Conservation (phyloP, 106 monocot genomes). For the Phalaenopsis equestris region DNA sequence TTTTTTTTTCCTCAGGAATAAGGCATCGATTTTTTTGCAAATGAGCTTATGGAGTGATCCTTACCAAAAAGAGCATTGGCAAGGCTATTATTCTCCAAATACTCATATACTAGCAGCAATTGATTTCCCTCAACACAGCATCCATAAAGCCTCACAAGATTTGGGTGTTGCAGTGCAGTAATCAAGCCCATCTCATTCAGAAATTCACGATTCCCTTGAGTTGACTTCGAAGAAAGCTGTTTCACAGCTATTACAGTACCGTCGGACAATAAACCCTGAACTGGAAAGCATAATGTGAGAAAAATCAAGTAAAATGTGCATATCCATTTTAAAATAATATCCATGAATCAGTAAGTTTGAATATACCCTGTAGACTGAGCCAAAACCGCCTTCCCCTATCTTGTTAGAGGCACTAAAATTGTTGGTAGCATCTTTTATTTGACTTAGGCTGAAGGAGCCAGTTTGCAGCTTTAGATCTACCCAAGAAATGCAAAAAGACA, state of each 20-base stretch:
- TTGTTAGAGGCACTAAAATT: slow-evolving; percentile 42
- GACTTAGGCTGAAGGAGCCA: slow-evolving; percentile 47
- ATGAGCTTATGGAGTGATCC: background rate
- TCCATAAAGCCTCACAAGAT: slow-evolving; percentile 62
- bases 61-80: slow-evolving; percentile 57
- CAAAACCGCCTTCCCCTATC: slow-evolving; percentile 78
- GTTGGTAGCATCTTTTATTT: slow-evolving; percentile 53
- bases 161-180: slow-evolving; percentile 51
- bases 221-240: slow-evolving; percentile 55
- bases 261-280: slow-evolving; percentile 53
- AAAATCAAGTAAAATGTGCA: background rate
- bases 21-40: background rate
- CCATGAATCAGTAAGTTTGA: background rate
- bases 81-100: slow-evolving; percentile 69
- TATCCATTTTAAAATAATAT: background rate
- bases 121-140: slow-evolving; percentile 70
- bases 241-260: slow-evolving; percentile 62
- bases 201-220: slow-evolving; percentile 67
- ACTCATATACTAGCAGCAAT: slow-evolving; percentile 53
- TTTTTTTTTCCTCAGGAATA: background rate
- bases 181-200: slow-evolving; percentile 73
- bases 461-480: slow-evolving; percentile 45
- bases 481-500: too few species aligned
- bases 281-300: too few species aligned
- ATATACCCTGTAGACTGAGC: slow-evolving; percentile 62